phyloP scores from a whole-genome alignment of 2,329 filamentous ascomycete species.

The Aspergillus ustus region DNA sequence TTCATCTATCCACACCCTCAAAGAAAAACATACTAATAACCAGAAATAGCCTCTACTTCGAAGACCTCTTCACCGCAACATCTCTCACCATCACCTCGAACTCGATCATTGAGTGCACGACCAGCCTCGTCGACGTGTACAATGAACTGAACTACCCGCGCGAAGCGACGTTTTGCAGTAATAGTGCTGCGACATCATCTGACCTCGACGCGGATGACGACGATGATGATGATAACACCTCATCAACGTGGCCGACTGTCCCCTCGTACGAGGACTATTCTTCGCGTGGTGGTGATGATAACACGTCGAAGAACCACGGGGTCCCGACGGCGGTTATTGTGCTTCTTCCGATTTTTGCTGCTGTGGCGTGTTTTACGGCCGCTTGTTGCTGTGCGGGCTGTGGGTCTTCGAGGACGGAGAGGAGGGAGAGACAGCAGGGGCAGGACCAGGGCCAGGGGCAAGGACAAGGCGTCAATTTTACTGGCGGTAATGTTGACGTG shows the following conservation, averaged over 20 bases:
- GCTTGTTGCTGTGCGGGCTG: neutral
- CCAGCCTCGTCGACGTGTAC: neutral
- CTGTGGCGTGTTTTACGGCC: neutral
- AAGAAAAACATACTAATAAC: neutral
- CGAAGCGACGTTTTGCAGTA: neutral
- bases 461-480: too few species aligned
- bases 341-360: neutral
- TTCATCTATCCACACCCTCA: neutral
- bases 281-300: too few species aligned
- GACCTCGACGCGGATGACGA: too few species aligned
- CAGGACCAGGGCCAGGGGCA: neutral
- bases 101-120: neutral
- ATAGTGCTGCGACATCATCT: neutral
- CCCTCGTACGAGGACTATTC: too few species aligned
- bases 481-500: neutral
- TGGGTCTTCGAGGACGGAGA: neutral
- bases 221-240: too few species aligned
- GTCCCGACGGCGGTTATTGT: neutral
- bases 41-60: neutral
- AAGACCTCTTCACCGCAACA: neutral
- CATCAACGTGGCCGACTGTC: too few species aligned
- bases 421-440: too few species aligned
- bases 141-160: neutral
- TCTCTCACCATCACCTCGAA: neutral
- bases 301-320: neutral